phyloP scores from a whole-genome alignment of 768 basidiomycete species.

The Amanita rubescens region DNA sequence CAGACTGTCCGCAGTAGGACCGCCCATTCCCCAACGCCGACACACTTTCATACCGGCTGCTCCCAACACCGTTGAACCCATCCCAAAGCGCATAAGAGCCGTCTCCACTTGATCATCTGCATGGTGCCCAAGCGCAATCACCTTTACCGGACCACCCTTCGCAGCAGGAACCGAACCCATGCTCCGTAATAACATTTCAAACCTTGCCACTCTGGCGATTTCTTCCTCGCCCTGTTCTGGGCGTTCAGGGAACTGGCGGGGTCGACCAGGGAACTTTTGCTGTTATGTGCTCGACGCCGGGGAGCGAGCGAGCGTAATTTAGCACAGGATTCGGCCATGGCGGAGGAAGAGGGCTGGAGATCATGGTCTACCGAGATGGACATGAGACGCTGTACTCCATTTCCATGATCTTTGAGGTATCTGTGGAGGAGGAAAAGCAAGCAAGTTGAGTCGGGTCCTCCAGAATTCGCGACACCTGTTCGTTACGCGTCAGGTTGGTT shows the following conservation, averaged over 20 bases:
- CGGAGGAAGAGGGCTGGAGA: slow-evolving; percentile 50
- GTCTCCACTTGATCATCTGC: slow-evolving; percentile 84
- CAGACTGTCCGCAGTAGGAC: slow-evolving; percentile 19
- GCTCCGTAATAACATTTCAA: slow-evolving; percentile 38
- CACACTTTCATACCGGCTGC: slow-evolving; percentile 60
- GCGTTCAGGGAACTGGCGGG: slow-evolving; percentile 38
- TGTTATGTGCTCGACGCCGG: slow-evolving; percentile 39
- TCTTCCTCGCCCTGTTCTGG: slow-evolving; percentile 29
- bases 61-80: slow-evolving; percentile 48
- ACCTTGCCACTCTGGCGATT: slow-evolving; percentile 52
- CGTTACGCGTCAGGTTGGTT: neutral
- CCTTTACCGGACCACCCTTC: slow-evolving; percentile 19
- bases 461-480: slow-evolving; percentile 71
- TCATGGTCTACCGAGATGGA: slow-evolving; percentile 66
- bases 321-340: slow-evolving; percentile 47
- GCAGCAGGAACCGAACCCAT: slow-evolving; percentile 10
- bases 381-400: slow-evolving; percentile 24
- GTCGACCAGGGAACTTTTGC: slow-evolving; percentile 51
- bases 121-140: slow-evolving; percentile 69
- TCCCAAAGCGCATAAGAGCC: slow-evolving; percentile 58
- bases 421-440: slow-evolving; percentile 60
- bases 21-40: slow-evolving; percentile 84
- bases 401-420: slow-evolving; percentile 23
- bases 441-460: slow-evolving; percentile 78
- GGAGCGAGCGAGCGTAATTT: slow-evolving; percentile 31